A percentile compares a stretch with the other conserved stretches of the same genome.
Conservation (phyloP, 2,329 filamentous ascomycete species). For the Trichoderma oligosporum region DNA sequence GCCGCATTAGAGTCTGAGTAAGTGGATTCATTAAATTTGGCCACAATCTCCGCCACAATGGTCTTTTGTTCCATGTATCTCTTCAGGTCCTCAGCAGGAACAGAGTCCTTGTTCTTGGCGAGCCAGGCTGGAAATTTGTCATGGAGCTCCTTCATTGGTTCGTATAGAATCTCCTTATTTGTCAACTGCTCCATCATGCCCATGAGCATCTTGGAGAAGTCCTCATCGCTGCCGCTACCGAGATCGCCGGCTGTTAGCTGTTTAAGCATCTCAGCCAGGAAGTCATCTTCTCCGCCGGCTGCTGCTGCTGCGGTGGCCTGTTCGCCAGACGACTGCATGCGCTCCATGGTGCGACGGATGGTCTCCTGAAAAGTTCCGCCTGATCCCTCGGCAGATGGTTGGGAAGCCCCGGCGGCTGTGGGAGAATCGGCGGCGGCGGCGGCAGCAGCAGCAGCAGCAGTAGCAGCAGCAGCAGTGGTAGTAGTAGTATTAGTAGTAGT, state of each 20-base stretch:
- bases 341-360: constrained; percentile 89
- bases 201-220: constrained; percentile 91
- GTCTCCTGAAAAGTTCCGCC: constrained; percentile 75
- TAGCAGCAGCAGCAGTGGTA: constrained; percentile 19
- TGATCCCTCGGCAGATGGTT: constrained; percentile 27
- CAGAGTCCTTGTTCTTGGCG: constrained; percentile 65
- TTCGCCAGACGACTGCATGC: constrained; percentile 86
- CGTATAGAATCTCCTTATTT: constrained; percentile 96
- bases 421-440: constrained; percentile 16
- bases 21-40: constrained; percentile 75
- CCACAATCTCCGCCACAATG: constrained; percentile 81
- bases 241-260: constrained; percentile 64
- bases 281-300: constrained; percentile 66
- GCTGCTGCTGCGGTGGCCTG: constrained; percentile 76
- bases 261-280: constrained; percentile 88
- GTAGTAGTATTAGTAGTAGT: not conserved
- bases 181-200: constrained; percentile 99
- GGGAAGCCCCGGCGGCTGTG: constrained; percentile 11
- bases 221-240: constrained; percentile 66
- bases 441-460: constrained; percentile 27
- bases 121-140: constrained; percentile 92
- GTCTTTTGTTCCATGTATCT: constrained; percentile 77
- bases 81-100: constrained; percentile 67
- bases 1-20: constrained; percentile 79
- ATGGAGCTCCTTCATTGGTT: constrained; percentile 96